Conservation (phyloP, 495 filamentous ascomycete genomes). For the Aspergillus nanangensis region DNA sequence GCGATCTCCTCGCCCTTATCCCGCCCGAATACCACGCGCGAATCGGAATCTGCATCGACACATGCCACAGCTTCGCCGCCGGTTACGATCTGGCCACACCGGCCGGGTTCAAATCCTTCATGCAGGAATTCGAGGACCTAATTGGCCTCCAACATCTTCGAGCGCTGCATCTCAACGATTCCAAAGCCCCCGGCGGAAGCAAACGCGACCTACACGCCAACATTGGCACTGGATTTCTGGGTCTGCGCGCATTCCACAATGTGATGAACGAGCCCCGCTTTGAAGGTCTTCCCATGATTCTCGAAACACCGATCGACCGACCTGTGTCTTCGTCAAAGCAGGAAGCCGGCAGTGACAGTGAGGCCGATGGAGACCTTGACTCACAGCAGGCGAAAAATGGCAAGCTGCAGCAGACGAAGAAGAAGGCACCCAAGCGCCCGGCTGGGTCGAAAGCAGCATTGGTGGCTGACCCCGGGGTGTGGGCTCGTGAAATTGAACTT, state of each 20-base stretch:
- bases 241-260: conserved; percentile 83
- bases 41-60: conserved; percentile 96
- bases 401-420: too few relatives aligned
- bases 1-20: conserved; percentile 73
- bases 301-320: conserved; percentile 91
- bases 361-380: too few relatives aligned
- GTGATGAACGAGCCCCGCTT: conserved; percentile 80
- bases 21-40: conserved; percentile 65
- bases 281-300: conserved; percentile 78
- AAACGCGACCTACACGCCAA: conserved; percentile 87
- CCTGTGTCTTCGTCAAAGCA: conserved; percentile 7
- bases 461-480: conserved; percentile 68
- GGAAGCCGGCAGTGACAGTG: too few relatives aligned
- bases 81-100: conserved; percentile 86
- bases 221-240: conserved; percentile 89
- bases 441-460: too few relatives aligned
- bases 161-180: conserved; percentile 90
- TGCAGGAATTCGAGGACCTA: conserved; percentile 71
- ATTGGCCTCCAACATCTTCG: conserved; percentile 76
- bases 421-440: too few relatives aligned
- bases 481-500: conserved; percentile 84
- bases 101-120: conserved; percentile 64
- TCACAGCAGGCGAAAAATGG: too few relatives aligned
- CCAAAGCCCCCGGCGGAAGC: conserved; percentile 76
- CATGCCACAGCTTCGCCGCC: conserved; percentile 90